Conservation (phyloP, 2,329 filamentous ascomycete species). For the Alternaria sp. region DNA sequence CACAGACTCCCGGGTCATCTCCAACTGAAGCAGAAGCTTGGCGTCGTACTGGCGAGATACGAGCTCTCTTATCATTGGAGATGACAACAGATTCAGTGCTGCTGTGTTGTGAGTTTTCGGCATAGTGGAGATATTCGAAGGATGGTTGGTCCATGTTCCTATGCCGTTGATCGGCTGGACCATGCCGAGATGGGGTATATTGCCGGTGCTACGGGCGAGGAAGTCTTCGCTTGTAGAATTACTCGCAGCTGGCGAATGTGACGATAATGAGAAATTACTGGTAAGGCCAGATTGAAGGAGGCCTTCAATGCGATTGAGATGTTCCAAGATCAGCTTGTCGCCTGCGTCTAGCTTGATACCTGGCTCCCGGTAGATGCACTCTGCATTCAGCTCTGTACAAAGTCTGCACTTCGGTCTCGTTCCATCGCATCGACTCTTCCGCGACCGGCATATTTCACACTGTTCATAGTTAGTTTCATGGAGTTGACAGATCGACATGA, state of each 20-base stretch:
- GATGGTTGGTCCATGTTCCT: conserved; percentile 72
- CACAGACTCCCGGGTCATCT: conserved; percentile 81
- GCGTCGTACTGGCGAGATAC: conserved; percentile 81
- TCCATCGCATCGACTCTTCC: conserved; percentile 82
- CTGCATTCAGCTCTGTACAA: conserved; percentile 80
- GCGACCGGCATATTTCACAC: conserved; percentile 83
- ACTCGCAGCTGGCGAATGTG: conserved; percentile 60
- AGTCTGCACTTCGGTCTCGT: conserved; percentile 84
- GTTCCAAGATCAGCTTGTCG: conserved; percentile 84
- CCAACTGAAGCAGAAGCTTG: conserved; percentile 80
- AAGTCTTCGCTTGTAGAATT: conserved; percentile 57
- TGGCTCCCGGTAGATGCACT: conserved; percentile 85
- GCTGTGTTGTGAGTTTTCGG: conserved; percentile 85
- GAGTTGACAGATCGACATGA: not conserved
- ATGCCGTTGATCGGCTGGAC: conserved; percentile 63
- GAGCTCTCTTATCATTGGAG: conserved; percentile 80
- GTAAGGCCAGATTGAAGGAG: conserved; percentile 75
- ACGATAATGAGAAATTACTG: conserved; percentile 64
- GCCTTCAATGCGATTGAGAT: conserved; percentile 78
- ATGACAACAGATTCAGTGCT: conserved; percentile 78
- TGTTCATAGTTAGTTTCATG: conserved; percentile 50
- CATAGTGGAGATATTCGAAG: conserved; percentile 81
- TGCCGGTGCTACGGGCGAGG: conserved; percentile 49
- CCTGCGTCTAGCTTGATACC: conserved; percentile 87
- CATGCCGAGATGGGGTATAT: conserved; percentile 48